Percentiles rank a stretch among this genome's conserved stretches.
These are phyloP conservation scores for Mycena rebaudengoi DNA, from an alignment of 768 basidiomycete genomes.

Conservation along the genomic window DNA sequence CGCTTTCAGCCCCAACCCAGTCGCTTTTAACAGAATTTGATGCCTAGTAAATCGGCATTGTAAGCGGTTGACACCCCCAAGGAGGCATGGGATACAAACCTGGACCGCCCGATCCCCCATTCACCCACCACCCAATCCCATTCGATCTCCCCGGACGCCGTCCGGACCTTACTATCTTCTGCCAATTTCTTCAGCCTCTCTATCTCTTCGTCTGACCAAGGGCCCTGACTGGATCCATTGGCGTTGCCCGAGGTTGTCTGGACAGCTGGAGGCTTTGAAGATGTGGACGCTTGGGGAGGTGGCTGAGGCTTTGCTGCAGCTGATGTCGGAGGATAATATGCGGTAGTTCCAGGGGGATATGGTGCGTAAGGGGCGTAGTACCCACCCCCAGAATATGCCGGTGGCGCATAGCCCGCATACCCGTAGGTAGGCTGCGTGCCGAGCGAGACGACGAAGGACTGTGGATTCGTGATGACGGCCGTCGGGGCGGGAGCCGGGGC, in stretches of 20 bases:
- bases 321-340: conserved; percentile 29
- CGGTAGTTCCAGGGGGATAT: conserved; percentile 28
- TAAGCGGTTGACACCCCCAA: too few species aligned
- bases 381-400: conserved; percentile 6
- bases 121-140: conserved; percentile 83
- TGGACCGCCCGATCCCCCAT: conserved; percentile 79
- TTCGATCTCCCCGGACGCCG: conserved; percentile 67
- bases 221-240: conserved; percentile 70
- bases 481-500: conserved; percentile 38
- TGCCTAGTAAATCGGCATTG: too few species aligned
- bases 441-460: conserved; percentile 77
- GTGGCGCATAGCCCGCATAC: conserved; percentile 44
- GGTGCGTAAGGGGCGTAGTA: conserved; percentile 24
- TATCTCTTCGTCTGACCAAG: conserved; percentile 83
- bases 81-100: conserved; percentile 56
- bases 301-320: conserved; percentile 24
- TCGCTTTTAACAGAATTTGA: conserved; percentile 86
- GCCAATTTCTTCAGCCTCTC: conserved; percentile 73
- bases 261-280: conserved; percentile 25
- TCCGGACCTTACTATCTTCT: conserved; percentile 66
- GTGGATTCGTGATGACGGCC: conserved; percentile 67
- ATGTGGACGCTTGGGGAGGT: conserved; percentile 33
- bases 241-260: conserved; percentile 41
- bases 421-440: conserved; percentile 68
- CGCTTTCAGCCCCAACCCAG: conserved; percentile 79